phyloP scores from a whole-genome alignment of 139 green algal species.

The Yamagishiella unicocca region DNA sequence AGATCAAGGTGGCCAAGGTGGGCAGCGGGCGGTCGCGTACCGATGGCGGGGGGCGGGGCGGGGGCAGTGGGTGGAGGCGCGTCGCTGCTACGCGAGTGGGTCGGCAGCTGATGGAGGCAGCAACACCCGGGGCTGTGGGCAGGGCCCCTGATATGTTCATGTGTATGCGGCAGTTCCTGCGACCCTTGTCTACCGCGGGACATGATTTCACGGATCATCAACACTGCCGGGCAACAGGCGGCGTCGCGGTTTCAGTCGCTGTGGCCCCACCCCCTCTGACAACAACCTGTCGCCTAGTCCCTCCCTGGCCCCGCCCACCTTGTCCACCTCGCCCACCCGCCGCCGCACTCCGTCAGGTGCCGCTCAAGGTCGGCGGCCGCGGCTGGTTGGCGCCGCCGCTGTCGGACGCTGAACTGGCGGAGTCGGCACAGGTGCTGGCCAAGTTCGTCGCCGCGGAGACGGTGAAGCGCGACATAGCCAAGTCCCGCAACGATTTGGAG shows the following conservation, averaged over 20 bases:
- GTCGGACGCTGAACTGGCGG: not conserved
- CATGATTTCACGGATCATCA: too few species aligned
- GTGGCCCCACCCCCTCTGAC: too few species aligned
- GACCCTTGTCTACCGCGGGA: too few species aligned
- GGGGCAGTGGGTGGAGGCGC: not conserved
- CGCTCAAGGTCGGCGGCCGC: conserved; percentile 38
- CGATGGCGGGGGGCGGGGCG: too few species aligned
- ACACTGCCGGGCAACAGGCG: too few species aligned
- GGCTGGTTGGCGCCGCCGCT: conserved; percentile 37
- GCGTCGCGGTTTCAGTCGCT: too few species aligned
- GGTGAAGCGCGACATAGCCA: conserved; percentile 71
- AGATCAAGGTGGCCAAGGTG: conserved; percentile 61
- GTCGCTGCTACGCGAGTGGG: too few species aligned
- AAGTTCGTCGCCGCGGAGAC: conserved; percentile 64
- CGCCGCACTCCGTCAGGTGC: conserved; percentile 34
- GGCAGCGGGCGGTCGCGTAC: too few species aligned
- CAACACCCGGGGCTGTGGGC: not conserved
- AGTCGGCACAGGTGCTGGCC: conserved; percentile 3
- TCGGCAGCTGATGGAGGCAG: too few species aligned
- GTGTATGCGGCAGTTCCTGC: too few species aligned
- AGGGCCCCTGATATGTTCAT: not conserved
- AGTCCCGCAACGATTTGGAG: conserved; percentile 92
- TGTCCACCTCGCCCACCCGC: not conserved
- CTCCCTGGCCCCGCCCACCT: not conserved
- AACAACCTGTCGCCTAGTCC: too few species aligned